These are phyloP conservation scores for Nectriaceae sp. DNA, from an alignment of 2,329 filamentous ascomycete genomes.

Conservation along the genomic window DNA sequence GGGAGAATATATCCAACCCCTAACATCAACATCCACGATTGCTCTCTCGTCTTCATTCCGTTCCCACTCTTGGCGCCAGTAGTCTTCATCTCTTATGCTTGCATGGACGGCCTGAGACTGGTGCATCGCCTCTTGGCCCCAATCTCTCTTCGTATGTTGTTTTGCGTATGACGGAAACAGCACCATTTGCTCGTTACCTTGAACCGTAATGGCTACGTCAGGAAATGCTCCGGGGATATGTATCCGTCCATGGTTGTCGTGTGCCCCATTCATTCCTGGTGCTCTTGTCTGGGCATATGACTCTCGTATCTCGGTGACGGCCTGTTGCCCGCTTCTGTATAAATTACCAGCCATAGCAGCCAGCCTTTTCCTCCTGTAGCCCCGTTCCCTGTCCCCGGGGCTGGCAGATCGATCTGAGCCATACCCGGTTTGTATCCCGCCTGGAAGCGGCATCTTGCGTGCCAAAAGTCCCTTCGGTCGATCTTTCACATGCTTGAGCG, in stretches of 20 bases:
- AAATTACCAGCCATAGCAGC: slow-evolving; percentile 63
- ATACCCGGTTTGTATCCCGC: slow-evolving; percentile 29
- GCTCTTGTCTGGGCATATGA: slow-evolving; percentile 58
- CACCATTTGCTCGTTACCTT: slow-evolving; percentile 88
- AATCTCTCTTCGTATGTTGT: slow-evolving; percentile 59
- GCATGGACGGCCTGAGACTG: slow-evolving; percentile 35
- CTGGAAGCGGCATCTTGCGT: slow-evolving; percentile 31
- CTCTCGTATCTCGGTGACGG: slow-evolving; percentile 60
- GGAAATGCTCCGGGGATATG: slow-evolving; percentile 77
- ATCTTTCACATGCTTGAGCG: slow-evolving; percentile 35
- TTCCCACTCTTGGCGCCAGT: slow-evolving; percentile 79
- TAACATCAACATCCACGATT: slow-evolving; percentile 89
- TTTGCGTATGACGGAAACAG: slow-evolving; percentile 93
- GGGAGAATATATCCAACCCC: slow-evolving; percentile 92
- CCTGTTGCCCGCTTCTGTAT: slow-evolving; percentile 57
- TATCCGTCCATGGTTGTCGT: slow-evolving; percentile 32
- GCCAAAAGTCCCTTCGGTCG: slow-evolving; percentile 31
- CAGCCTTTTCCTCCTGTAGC: slow-evolving; percentile 76
- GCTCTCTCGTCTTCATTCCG: slow-evolving; percentile 79
- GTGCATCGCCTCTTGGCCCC: slow-evolving; percentile 32
- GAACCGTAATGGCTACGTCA: slow-evolving; percentile 76
- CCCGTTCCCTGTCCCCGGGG: slow-evolving; percentile 54
- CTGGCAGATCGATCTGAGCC: slow-evolving; percentile 30
- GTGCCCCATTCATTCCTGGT: slow-evolving; percentile 29
- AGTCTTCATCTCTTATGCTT: slow-evolving; percentile 64